A percentile compares a stretch with the other conserved stretches of the same genome.
Conservation (phyloP, 169 alveolate species). For the Eimeria sp. region DNA sequence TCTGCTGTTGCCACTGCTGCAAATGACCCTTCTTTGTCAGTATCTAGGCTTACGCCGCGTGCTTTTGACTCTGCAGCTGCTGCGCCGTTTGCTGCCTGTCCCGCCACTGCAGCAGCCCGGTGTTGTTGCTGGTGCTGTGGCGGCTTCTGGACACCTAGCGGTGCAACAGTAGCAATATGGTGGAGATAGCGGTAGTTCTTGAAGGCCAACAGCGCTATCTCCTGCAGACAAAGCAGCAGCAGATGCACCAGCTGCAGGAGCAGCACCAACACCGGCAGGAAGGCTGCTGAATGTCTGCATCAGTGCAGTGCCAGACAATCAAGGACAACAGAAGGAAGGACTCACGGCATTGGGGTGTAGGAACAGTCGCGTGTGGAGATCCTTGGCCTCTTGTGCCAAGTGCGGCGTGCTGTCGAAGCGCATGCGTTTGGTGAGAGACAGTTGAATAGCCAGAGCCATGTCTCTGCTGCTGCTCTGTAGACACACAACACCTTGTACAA, state of each 20-base stretch:
- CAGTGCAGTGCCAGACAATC: neutral
- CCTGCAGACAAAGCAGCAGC: conserved; percentile 35
- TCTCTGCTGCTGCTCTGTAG: conserved; percentile 33
- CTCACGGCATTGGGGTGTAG: conserved; percentile 58
- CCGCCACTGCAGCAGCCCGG: conserved; percentile 17
- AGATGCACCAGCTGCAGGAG: neutral
- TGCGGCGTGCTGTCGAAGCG: conserved; percentile 16
- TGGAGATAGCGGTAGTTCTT: conserved; percentile 43
- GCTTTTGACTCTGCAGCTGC: conserved; percentile 23
- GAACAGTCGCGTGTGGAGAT: conserved; percentile 42
- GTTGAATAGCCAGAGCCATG: conserved; percentile 54
- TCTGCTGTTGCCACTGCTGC: conserved; percentile 20
- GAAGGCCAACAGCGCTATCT: conserved; percentile 23
- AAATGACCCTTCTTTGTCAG: neutral
- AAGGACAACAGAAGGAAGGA: neutral
- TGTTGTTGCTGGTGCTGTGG: conserved; percentile 30
- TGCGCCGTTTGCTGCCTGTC: conserved; percentile 19
- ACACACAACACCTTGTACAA: neutral
- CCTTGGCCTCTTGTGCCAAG: conserved; percentile 26
- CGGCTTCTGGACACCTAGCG: conserved; percentile 12
- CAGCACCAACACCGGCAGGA: neutral
- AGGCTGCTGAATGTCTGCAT: neutral
- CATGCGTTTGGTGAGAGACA: conserved; percentile 59
- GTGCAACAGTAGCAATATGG: neutral
- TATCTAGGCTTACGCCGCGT: neutral